Evolutionary conservation across 306 rosid species (phyloP).

Genomic region (Prunus mume): DNA sequence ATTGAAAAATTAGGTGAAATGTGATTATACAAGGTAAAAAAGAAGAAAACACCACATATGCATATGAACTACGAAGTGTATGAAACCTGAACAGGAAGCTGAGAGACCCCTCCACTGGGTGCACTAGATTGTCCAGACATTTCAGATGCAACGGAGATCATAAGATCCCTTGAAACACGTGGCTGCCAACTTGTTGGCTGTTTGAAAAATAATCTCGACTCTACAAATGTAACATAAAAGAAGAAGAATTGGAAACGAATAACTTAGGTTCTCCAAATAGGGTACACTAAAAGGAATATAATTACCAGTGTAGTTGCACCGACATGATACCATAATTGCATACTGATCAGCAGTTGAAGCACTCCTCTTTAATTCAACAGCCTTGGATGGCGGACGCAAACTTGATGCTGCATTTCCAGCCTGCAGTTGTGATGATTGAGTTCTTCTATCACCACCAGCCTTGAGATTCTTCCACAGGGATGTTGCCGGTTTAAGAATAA

Average conservation of each 20-base stretch:
- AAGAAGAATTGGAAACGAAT: neutral
- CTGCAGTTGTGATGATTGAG: slow-evolving; percentile 41
- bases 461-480: slow-evolving; percentile 57
- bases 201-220: slow-evolving; percentile 82
- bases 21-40: slow-evolving; percentile 2
- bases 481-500: slow-evolving; percentile 77
- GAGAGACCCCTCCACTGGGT: slow-evolving; percentile 46
- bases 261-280: neutral
- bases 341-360: slow-evolving; percentile 52
- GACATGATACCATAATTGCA: slow-evolving; percentile 90
- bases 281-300: slow-evolving; percentile 12
- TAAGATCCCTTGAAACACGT: slow-evolving; percentile 71
- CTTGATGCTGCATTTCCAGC: slow-evolving; percentile 47
- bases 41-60: neutral
- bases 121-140: slow-evolving; percentile 52
- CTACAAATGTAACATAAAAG: slow-evolving; percentile 36
- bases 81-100: slow-evolving; percentile 80
- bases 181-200: slow-evolving; percentile 87
- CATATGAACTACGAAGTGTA: slow-evolving; percentile 14
- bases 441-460: slow-evolving; percentile 48
- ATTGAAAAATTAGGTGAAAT: slow-evolving; percentile 32
- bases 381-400: slow-evolving; percentile 39
- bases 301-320: slow-evolving; percentile 84
- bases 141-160: slow-evolving; percentile 73
- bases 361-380: slow-evolving; percentile 44